Evolutionary conservation across 1,139 yeast genomes (phyloP), one percentile per base, ranked within the genome.

Genomic region (Suhomyces taliae): DNA sequence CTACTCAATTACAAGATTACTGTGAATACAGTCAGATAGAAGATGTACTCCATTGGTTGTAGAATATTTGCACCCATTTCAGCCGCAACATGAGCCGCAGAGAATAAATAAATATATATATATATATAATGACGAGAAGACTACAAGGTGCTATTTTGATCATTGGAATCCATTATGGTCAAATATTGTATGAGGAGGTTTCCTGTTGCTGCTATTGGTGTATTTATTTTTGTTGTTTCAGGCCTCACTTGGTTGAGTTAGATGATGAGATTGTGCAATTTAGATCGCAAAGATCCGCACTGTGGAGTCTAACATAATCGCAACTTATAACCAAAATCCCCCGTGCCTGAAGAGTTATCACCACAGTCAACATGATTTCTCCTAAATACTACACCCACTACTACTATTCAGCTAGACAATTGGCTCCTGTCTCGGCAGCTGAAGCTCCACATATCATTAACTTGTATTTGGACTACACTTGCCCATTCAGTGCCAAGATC

Each of bases 401-500:
- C 51, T 74, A 57, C 53, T 61, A 61, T 47, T 49, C 60, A 8
- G 52, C 54, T 46, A 62, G 58, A 48, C 57, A 61, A 19, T 53
- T 64, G 39, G 51, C 60, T 5, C 41, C 51, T 9, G 50, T 59
- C 6, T 54, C 53, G 27, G 46, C 52, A 6, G 36, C 45, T 10
- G 58, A 52, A 4, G 58, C 64, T 37, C 76, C 77, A 24, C 68
- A 72, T 52, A 57, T 64, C 35, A 67, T 75, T 44, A 72, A 74
- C 52, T 60, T 90, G 40, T 90, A 81, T 65, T 66, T 89, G 43
- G 97, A 90, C 69, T 89, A 86, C 72, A 79, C 83, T 53, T 90
- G 97, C 62, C 91, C 87, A 1, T 90, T 79, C 66, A 79, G 87
- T 55, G 85, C 78, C 40, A 87, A 82, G 61, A 57, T 87, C 48